These are phyloP conservation scores for Annona cherimola DNA, from an alignment of 164 flowering plant species.

Conservation along the genomic window DNA sequence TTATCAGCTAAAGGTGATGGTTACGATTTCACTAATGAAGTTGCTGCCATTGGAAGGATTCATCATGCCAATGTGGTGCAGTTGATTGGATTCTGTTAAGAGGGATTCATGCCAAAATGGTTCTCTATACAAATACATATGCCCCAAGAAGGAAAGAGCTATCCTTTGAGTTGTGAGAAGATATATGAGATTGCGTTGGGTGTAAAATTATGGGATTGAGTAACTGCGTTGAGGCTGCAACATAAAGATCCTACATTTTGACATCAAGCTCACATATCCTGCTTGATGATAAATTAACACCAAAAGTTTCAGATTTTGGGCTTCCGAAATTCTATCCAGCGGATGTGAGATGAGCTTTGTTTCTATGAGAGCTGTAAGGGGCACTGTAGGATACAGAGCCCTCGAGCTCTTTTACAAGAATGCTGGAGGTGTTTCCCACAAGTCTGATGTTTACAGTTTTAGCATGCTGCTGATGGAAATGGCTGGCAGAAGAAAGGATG, in stretches of 20 bases:
- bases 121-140: slow-evolving; percentile 5
- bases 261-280: slow-evolving; percentile 15
- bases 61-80: slow-evolving; percentile 12
- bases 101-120: slow-evolving; percentile 14
- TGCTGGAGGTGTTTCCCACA: slow-evolving; percentile 1
- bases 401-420: slow-evolving; percentile 6
- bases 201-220: background rate
- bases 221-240: slow-evolving; percentile 9
- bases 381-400: slow-evolving; percentile 12
- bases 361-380: background rate
- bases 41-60: slow-evolving; percentile 9
- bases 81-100: slow-evolving; percentile 5
- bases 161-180: background rate
- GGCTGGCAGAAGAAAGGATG: slow-evolving; percentile 3
- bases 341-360: background rate
- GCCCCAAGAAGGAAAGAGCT: background rate
- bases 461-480: slow-evolving; percentile 13
- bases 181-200: slow-evolving; percentile 1
- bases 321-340: slow-evolving; percentile 2
- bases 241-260: slow-evolving; percentile 9
- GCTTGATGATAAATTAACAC: slow-evolving; percentile 2
- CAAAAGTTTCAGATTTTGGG: slow-evolving; percentile 13
- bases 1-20: background rate
- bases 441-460: slow-evolving; percentile 10
- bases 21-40: slow-evolving; percentile 9